Evolutionary conservation across 805 yeast genomes (phyloP), one percentile per base, ranked within the genome.

Genomic region (Candida vaughaniae): DNA sequence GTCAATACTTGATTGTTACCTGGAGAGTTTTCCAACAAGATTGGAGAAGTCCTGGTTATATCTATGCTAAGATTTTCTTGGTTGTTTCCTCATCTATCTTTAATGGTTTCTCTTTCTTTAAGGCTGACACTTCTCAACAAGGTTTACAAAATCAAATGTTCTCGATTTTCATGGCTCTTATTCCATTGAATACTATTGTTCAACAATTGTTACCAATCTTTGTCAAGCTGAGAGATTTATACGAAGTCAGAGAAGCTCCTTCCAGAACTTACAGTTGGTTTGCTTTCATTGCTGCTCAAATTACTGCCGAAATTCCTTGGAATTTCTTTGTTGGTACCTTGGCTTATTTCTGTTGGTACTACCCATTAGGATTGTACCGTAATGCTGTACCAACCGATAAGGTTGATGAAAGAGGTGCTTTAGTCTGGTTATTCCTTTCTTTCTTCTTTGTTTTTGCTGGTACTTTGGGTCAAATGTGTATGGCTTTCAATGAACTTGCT

Each of bases 21-120:
- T 34, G 36, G 41, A 55, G 63, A 54, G 48, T 48, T 19, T 36
- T 54, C 30, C 47, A 53, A 38, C 60, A 56, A 40, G 45, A 56
- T 42, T 80, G 77, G 76, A 72, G 93, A 58, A 71, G 79, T 43
- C 82, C 81, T 5, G 55, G 65, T 16, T 83, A 83, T 53, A 69
- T 83, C 45, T 66, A 71, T 56, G 66, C 90, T 20, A 85, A 84
- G 63, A 48, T 77, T 16, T 65, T 69, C 49, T 71, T 84, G 61
- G 69, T 78, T 42, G 53, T 71, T 26, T 55, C 75, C 16, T 68
- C 80, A 27, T 77, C 85, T 29, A 53, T 85, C 15, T 80, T 82
- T 54, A 75, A 81, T 45, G 95, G 95, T 23, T 85, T 85, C 59
- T 68, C 79, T 0, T 85, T 80, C 61, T 81, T 74, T 60, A 80